These are phyloP conservation scores for Solanum arcanum DNA, from an alignment of 257 asterid genomes.

Conservation along the genomic window DNA sequence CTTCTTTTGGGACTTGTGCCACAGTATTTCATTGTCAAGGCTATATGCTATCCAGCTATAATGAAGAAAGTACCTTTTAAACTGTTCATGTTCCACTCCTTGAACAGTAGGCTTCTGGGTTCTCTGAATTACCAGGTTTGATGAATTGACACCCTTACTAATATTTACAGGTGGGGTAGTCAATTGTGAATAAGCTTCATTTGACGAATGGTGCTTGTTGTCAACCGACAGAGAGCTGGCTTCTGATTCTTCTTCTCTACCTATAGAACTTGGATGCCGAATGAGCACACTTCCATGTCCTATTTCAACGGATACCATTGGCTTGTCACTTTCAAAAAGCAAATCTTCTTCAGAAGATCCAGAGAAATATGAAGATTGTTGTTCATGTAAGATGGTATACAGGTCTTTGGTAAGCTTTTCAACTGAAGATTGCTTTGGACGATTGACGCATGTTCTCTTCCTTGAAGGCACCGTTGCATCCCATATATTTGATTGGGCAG, in stretches of 20 bases:
- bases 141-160: constrained; percentile 17
- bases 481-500: constrained; percentile 61
- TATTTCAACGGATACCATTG: constrained; percentile 94
- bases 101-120: constrained; percentile 45
- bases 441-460: constrained; percentile 77
- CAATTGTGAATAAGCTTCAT: constrained; percentile 36
- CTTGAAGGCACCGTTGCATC: constrained; percentile 80
- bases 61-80: constrained; percentile 45
- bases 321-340: constrained; percentile 76
- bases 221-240: constrained; percentile 94
- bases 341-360: constrained; percentile 85
- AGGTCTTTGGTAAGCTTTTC: constrained; percentile 89
- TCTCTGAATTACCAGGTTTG: constrained; percentile 10
- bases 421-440: constrained; percentile 76
- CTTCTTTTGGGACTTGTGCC: neutral
- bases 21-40: neutral
- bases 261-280: constrained; percentile 70
- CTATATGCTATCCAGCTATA: neutral
- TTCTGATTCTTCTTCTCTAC: constrained; percentile 92
- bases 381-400: constrained; percentile 81
- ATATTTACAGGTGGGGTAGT: constrained; percentile 31
- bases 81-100: constrained; percentile 33
- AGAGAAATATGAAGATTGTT: constrained; percentile 69
- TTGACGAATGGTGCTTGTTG: constrained; percentile 38
- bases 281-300: constrained; percentile 98